phyloP scores from a whole-genome alignment of 371 early-diverging fungal genomes.

The Massospora cicadina region DNA sequence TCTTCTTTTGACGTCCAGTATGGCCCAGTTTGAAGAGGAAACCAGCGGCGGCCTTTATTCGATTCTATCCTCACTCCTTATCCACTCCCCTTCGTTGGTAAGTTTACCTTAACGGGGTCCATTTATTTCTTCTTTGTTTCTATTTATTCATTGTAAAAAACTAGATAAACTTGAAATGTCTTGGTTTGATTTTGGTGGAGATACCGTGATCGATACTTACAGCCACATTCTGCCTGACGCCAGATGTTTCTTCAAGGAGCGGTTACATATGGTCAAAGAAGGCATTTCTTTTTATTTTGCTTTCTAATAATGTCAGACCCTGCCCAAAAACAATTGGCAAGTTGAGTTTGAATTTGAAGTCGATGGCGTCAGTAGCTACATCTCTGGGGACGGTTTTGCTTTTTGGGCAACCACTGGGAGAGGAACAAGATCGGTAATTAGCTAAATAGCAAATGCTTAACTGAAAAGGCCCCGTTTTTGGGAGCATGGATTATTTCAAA shows the following conservation, averaged over 20 bases:
- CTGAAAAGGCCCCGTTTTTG: slow-evolving; percentile 68
- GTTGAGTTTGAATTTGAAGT: slow-evolving; percentile 87
- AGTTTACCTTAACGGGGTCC: neutral
- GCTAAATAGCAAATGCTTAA: neutral
- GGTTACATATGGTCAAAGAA: slow-evolving; percentile 75
- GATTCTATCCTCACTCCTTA: slow-evolving; percentile 5
- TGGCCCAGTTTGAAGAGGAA: slow-evolving; percentile 13
- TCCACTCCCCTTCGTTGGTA: slow-evolving; percentile 10
- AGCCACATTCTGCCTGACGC: slow-evolving; percentile 66
- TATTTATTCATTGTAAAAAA: neutral
- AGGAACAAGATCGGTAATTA: slow-evolving; percentile 22
- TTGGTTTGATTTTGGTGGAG: slow-evolving; percentile 39
- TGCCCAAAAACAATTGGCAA: slow-evolving; percentile 56
- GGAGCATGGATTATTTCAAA: slow-evolving; percentile 64
- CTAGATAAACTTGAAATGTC: slow-evolving; percentile 5
- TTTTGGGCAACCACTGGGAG: slow-evolving; percentile 63
- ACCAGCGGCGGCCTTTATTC: neutral
- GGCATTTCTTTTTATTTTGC: slow-evolving; percentile 19
- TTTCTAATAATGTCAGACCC: slow-evolving; percentile 21
- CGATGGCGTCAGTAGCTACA: slow-evolving; percentile 27
- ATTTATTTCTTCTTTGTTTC: neutral
- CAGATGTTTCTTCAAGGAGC: slow-evolving; percentile 52
- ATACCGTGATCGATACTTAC: slow-evolving; percentile 48
- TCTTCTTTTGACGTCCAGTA: neutral
- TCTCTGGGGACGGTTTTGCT: slow-evolving; percentile 86